Percentiles rank a stretch among this genome's conserved stretches.
Evolutionary conservation across 148 eudicot genomes (phyloP).

Genomic region (Cornus kousa): DNA sequence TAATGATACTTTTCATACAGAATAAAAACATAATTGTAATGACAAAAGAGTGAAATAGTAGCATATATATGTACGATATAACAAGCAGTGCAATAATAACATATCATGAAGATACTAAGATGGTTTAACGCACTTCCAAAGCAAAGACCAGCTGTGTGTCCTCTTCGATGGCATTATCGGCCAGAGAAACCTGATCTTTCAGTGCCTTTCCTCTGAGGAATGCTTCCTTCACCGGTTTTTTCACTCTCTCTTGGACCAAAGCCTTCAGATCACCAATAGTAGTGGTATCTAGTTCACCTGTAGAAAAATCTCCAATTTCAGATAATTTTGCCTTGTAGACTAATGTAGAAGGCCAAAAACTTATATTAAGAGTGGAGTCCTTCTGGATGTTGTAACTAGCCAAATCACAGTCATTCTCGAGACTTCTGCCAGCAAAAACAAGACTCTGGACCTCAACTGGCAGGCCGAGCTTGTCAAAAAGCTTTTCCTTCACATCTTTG

Average conservation of each 20-base stretch:
- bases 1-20: no score
- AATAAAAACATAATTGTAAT: no score
- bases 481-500: conserved; percentile 16
- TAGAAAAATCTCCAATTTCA: no score
- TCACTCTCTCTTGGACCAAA: neutral
- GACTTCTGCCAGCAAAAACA: no score
- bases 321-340: neutral
- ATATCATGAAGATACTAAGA: no score
- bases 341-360: neutral
- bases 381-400: conserved; percentile 18
- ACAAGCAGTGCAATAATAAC: no score
- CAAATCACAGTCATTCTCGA: conserved; percentile 4
- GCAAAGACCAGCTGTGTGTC: neutral
- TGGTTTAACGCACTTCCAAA: neutral
- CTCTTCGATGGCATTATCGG: neutral
- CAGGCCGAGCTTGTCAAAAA: conserved; percentile 1
- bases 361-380: conserved; percentile 16
- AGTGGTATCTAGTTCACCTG: no score
- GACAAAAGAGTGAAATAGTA: no score
- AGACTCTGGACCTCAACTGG: no score
- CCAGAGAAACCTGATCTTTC: neutral
- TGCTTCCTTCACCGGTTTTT: neutral
- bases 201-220: no score
- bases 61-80: no score
- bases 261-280: no score